These are phyloP conservation scores for Boletales sp. DNA, from an alignment of 768 basidiomycete species.

Conservation along the genomic window DNA sequence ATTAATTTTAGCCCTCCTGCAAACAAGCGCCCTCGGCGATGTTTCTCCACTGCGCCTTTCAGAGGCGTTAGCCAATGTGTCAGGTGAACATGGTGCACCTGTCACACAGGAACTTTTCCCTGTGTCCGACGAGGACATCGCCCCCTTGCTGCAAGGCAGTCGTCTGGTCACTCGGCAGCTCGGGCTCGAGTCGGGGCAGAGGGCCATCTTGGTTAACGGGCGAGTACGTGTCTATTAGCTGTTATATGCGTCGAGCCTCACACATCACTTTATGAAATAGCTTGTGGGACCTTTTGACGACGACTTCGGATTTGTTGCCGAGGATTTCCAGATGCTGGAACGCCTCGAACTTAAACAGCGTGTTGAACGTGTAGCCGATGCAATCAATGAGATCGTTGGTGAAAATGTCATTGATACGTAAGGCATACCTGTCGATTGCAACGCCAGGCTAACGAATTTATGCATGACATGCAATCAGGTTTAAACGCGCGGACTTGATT, in stretches of 20 bases:
- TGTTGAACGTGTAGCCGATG: constrained; percentile 61
- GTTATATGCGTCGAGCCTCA: constrained; percentile 1
- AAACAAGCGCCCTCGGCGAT: constrained; percentile 35
- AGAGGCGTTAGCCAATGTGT: constrained; percentile 5
- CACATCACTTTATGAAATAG: constrained; percentile 35
- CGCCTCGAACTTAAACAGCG: constrained; percentile 73
- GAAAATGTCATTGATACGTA: constrained; percentile 41
- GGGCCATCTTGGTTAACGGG: constrained; percentile 76
- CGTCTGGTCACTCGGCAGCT: constrained; percentile 52
- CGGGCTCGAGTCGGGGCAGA: constrained; percentile 55
- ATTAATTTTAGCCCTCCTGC: constrained; percentile 49
- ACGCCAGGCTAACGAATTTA: not conserved
- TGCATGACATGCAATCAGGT: constrained; percentile 34
- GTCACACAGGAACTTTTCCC: constrained; percentile 39
- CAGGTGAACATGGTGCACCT: constrained; percentile 6
- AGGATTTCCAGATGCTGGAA: constrained; percentile 73
- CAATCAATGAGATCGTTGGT: constrained; percentile 54
- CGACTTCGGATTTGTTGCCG: constrained; percentile 52
- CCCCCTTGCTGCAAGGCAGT: constrained; percentile 41
- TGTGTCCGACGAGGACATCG: constrained; percentile 16
- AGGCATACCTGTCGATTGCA: constrained; percentile 12
- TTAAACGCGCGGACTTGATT: constrained; percentile 54
- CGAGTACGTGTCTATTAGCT: constrained; percentile 49
- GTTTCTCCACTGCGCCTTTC: constrained; percentile 14
- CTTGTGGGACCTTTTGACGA: constrained; percentile 67